These are phyloP conservation scores for Rheum nobile DNA, from an alignment of 148 eudicot species.

Conservation along the genomic window DNA sequence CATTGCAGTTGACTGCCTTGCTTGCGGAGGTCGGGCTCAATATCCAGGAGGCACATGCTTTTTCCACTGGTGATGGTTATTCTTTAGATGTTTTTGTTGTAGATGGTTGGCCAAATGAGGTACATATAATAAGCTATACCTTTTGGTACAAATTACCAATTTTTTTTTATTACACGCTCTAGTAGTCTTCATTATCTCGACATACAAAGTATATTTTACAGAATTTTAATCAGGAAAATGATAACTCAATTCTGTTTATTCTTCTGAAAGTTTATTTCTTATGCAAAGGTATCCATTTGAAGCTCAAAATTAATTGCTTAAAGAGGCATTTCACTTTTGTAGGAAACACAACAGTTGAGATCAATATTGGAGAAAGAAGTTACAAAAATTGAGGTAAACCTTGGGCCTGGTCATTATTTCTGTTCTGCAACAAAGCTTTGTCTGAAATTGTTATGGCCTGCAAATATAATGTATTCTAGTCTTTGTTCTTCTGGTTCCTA, in stretches of 20 bases:
- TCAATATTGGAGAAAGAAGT: slow-evolving; percentile 61
- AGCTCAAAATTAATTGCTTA: not conserved
- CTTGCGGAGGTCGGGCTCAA: slow-evolving; percentile 68
- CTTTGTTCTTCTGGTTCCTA: not conserved
- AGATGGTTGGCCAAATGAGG: slow-evolving; percentile 85
- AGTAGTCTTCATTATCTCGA: not conserved
- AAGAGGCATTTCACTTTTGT: slow-evolving; percentile 11
- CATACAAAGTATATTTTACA: not conserved
- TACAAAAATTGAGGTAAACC: slow-evolving; percentile 58
- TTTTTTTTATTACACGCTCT: not conserved
- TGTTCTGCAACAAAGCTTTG: not conserved
- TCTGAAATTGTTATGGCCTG: not conserved
- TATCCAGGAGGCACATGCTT: slow-evolving; percentile 84
- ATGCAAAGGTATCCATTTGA: not conserved
- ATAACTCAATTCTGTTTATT: not conserved
- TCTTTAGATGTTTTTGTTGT: slow-evolving; percentile 79
- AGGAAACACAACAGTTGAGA: slow-evolving; percentile 80
- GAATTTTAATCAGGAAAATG: not conserved
- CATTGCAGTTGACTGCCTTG: slow-evolving; percentile 58
- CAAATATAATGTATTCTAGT: not conserved
- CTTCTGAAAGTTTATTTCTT: not conserved
- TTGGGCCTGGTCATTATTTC: not conserved
- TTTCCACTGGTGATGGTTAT: slow-evolving; percentile 70
- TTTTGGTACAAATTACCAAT: not conserved
- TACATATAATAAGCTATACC: slow-evolving; percentile 25